These are phyloP conservation scores for Beauveria varroae DNA, from an alignment of 2,329 filamentous ascomycete genomes.

Conservation along the genomic window DNA sequence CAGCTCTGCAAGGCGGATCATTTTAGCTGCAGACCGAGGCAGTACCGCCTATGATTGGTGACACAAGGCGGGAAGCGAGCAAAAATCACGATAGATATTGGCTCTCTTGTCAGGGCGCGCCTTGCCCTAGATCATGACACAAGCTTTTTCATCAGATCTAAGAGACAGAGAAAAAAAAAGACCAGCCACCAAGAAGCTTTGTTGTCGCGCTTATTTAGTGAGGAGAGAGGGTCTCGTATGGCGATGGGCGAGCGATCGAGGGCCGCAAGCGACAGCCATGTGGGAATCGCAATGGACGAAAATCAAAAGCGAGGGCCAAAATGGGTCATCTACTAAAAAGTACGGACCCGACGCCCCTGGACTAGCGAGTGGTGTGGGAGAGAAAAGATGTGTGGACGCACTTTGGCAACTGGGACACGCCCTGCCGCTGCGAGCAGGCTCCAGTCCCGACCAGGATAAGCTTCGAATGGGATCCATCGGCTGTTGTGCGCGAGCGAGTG, in stretches of 20 bases:
- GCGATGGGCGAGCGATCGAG: neutral
- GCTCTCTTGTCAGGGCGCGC: neutral
- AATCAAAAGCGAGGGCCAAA: neutral
- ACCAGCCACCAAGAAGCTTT: too few relatives aligned
- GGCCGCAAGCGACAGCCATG: neutral
- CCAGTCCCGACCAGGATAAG: slow-evolving; percentile 3
- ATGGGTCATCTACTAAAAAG: neutral
- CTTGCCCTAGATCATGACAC: neutral
- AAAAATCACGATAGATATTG: neutral
- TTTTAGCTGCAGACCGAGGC: neutral
- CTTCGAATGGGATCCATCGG: neutral
- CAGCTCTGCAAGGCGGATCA: neutral
- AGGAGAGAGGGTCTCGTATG: too few relatives aligned
- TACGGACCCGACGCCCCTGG: slow-evolving; percentile 3
- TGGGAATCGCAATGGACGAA: neutral
- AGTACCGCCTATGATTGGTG: neutral
- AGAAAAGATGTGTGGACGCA: neutral
- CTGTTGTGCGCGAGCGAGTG: neutral
- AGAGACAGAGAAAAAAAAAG: too few relatives aligned
- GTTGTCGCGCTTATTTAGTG: too few relatives aligned
- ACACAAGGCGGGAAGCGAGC: neutral
- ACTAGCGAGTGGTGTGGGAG: neutral
- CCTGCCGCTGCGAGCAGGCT: neutral
- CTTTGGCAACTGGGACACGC: neutral
- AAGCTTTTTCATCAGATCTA: too few relatives aligned